A percentile compares a stretch with the other conserved stretches of the same genome.
Evolutionary conservation across 768 basidiomycete genomes (phyloP).

Genomic region (Kwoniella sp.): DNA sequence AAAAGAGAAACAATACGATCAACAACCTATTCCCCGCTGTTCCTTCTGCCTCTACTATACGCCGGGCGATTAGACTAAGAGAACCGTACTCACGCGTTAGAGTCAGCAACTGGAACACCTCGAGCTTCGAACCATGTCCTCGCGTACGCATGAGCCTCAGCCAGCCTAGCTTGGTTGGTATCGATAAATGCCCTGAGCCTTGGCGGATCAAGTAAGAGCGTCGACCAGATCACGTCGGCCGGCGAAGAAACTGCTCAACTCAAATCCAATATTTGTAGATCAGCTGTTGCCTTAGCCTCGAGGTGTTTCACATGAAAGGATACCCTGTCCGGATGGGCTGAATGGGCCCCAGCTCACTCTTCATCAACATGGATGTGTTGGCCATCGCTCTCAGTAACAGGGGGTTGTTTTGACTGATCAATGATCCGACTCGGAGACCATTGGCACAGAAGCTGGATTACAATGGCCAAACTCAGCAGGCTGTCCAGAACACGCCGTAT

Average conservation of each 20-base stretch:
- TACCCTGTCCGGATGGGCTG: too few species aligned
- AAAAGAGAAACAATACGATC: too few species aligned
- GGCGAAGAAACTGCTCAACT: constrained; percentile 41
- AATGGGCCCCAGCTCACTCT: constrained; percentile 32
- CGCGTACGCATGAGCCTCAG: constrained; percentile 44
- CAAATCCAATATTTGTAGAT: background rate
- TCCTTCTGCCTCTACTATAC: too few species aligned
- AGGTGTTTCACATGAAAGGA: too few species aligned
- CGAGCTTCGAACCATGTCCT: constrained; percentile 46
- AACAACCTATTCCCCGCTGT: background rate
- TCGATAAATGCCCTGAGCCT: constrained; percentile 34
- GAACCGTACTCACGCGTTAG: constrained; percentile 38
- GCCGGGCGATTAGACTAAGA: background rate
- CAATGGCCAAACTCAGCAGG: background rate
- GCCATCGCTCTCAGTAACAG: constrained; percentile 49
- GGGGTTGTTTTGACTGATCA: constrained; percentile 52
- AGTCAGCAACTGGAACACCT: constrained; percentile 45
- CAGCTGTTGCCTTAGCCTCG: too few species aligned
- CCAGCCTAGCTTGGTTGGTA: constrained; percentile 34
- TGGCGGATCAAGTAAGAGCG: constrained; percentile 28
- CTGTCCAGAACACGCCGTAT: background rate
- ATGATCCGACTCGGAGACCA: constrained; percentile 46
- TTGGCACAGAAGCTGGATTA: constrained; percentile 39
- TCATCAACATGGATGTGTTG: constrained; percentile 53
- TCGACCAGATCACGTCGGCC: constrained; percentile 44